Base-by-base conservation (phyloP, 805 yeast genomes). In the Barnettozyma populi region DNA sequence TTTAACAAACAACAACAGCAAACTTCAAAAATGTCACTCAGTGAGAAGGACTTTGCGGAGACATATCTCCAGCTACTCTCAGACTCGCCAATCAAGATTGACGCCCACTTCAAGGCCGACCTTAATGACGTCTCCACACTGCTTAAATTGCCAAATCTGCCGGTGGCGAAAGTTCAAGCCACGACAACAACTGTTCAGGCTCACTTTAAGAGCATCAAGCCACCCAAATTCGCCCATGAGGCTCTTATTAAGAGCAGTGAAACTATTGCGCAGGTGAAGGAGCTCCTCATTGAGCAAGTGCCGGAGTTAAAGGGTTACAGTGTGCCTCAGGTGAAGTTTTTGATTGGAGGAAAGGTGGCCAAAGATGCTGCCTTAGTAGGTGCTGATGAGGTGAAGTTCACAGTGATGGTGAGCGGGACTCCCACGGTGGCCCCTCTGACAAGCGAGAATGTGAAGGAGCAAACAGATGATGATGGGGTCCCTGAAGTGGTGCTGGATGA, bases 121-220 rank as follows among this genome's bases (percentile, higher is more conserved):
- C 63, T 60, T 74, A 24, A 50, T 62, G 23, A 69, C 80, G 20
- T 45, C 10, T 14, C 31, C 9, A 21, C 44, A 78, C 79, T 10
- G 67, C 75, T 21, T 10, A 40, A 45, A 16, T 68, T 80, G 37
- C 82, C 84, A 41, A 63, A 70, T 18, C 56, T 77, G 36, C 68
- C 69, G 43, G 68, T 71, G 65, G 55, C 74, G 69, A 55, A 67
- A 49, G 59, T 60, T 10, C 10, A 47, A n/a, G 20, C 14, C 20
- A 23, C 27, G 20, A 42, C 35, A 25, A 14, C 3, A 35, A 50
- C 39, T 16, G 35, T 27, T 18, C 49, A 52, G 13, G 65, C 75
- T 14, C 57, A 63, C 5, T 71, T 87, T 60, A 84, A 83, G 63
- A 84, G 90, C 27, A 75, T 88, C 46, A 80, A 82, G 56, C 78